Evolutionary conservation across 768 basidiomycete genomes (phyloP).

Genomic region (Termitomyces sp.): DNA sequence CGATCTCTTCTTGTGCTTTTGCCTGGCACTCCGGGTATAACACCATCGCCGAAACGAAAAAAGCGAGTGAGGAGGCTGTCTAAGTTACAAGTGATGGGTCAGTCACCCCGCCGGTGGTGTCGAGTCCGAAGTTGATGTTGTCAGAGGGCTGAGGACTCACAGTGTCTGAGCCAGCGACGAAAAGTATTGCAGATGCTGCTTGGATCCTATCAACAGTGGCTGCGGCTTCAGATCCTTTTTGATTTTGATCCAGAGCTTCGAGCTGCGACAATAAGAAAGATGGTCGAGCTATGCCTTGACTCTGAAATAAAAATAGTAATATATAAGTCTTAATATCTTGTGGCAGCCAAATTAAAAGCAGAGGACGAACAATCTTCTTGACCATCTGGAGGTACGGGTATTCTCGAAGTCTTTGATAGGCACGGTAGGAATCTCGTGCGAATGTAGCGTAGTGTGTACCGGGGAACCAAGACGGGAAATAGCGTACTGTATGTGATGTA

Average conservation of each 20-base stretch:
- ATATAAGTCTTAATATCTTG: no score
- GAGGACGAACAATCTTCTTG: constrained; percentile 9
- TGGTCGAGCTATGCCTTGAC: constrained; percentile 7
- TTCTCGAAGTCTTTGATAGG: constrained; percentile 7
- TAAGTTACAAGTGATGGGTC: no score
- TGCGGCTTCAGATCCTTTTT: background rate
- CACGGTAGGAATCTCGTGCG: constrained; percentile 1
- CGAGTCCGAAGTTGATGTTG: no score
- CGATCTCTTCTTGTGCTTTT: constrained; percentile 24
- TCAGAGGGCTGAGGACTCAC: no score
- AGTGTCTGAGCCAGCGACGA: constrained; percentile 12
- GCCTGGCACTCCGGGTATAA: constrained; percentile 21
- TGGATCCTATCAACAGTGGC: background rate
- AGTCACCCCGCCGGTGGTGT: no score
- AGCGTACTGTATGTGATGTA: constrained; percentile 3
- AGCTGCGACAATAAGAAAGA: constrained; percentile 12
- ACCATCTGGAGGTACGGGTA: constrained; percentile 13
- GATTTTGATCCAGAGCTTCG: background rate
- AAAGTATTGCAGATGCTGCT: constrained; percentile 6
- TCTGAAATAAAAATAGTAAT: no score
- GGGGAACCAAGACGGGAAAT: constrained; percentile 20
- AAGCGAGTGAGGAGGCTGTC: constrained; percentile 17
- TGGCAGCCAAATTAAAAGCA: background rate
- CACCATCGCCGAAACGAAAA: constrained; percentile 23
- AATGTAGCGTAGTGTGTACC: constrained; percentile 13